Conservation (phyloP, 179 eudicot species). For the Beta corolliflora region DNA sequence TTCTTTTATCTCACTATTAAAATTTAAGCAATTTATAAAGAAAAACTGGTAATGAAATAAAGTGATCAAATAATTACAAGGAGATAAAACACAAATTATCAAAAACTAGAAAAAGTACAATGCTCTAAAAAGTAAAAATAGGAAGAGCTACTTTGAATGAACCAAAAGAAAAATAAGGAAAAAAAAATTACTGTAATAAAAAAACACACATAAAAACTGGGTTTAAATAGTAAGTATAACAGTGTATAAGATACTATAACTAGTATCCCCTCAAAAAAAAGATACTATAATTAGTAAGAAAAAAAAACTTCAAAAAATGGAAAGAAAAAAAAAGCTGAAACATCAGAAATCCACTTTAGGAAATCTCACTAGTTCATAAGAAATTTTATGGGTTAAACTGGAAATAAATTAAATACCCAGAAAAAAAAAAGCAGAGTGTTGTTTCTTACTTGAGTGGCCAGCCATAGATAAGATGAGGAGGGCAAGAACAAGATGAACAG, state of each 20-base stretch:
- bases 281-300: not conserved
- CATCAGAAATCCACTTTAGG: not conserved
- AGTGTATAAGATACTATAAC: not conserved
- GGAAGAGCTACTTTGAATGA: not conserved
- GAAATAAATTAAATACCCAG: not conserved
- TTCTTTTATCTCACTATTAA: too few species aligned
- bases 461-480: conserved; percentile 56
- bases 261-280: too few species aligned
- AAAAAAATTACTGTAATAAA: not conserved
- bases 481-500: conserved; percentile 24
- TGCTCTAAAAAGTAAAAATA: not conserved
- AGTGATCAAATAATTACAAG: too few species aligned
- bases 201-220: too few species aligned
- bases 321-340: not conserved
- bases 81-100: not conserved
- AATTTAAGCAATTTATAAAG: too few species aligned
- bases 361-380: not conserved
- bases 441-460: conserved; percentile 54
- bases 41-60: too few species aligned
- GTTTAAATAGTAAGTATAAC: too few species aligned
- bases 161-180: not conserved
- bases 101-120: not conserved
- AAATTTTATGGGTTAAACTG: not conserved
- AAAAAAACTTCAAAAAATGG: not conserved
- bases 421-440: not conserved